Conservation (phyloP, 2,329 filamentous ascomycete genomes). For the Fusarium xylarioides region DNA sequence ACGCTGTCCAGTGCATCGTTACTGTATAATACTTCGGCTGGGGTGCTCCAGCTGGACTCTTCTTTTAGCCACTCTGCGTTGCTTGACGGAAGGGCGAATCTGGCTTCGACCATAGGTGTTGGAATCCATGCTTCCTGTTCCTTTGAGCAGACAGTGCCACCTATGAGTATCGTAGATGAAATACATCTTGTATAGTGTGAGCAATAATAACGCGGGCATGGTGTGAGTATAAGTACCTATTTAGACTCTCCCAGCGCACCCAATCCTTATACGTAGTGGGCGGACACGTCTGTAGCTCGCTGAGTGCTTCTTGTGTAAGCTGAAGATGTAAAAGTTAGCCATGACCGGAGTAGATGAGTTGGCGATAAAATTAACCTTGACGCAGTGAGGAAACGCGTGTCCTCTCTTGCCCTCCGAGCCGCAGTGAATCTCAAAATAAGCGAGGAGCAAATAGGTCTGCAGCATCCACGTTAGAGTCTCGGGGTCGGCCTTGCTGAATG, state of each 20-base stretch:
- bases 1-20: background rate
- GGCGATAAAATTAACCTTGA: background rate
- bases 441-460: background rate
- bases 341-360: background rate
- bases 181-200: background rate
- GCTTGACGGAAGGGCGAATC: background rate
- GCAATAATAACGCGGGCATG: background rate
- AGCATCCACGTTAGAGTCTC: background rate
- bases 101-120: background rate
- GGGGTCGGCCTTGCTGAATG: background rate
- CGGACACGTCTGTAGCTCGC: background rate
- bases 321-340: background rate
- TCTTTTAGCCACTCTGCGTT: background rate
- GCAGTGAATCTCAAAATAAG: background rate
- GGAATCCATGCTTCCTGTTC: background rate
- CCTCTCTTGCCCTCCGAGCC: background rate
- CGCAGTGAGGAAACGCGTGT: background rate
- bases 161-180: background rate
- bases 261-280: background rate
- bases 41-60: background rate
- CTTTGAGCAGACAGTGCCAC: background rate
- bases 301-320: background rate
- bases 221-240: background rate
- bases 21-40: background rate
- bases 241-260: background rate